Evolutionary conservation across 805 yeast species (phyloP).

Genomic region (Priceomyces melissophilus): DNA sequence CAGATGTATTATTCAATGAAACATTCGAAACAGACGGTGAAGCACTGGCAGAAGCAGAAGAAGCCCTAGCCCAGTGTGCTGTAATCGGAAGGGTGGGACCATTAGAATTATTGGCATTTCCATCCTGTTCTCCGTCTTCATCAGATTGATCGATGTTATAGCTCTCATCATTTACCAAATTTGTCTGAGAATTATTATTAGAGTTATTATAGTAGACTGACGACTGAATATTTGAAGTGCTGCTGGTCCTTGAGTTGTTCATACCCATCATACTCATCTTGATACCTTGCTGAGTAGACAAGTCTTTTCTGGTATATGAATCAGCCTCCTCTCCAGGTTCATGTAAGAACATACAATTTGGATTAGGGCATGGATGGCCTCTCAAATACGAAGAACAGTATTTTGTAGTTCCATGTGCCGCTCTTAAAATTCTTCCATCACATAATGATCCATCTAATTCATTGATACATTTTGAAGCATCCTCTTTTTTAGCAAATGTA

Average conservation of each 20-base stretch:
- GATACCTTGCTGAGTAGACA: constrained; percentile 70
- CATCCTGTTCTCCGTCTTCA: constrained; percentile 13
- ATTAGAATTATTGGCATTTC: constrained; percentile 8
- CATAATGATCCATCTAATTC: constrained; percentile 90
- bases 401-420: constrained; percentile 98
- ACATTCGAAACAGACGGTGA: constrained; percentile 37
- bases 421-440: constrained; percentile 86
- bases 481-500: constrained; percentile 89
- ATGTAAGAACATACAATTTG: constrained; percentile 97
- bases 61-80: constrained; percentile 57
- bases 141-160: constrained; percentile 8
- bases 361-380: constrained; percentile 96
- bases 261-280: constrained; percentile 49
- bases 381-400: constrained; percentile 95
- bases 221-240: constrained; percentile 15
- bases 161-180: constrained; percentile 16
- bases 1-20: constrained; percentile 45
- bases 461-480: constrained; percentile 88
- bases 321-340: constrained; percentile 99
- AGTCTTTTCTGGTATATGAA: constrained; percentile 85
- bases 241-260: constrained; percentile 13
- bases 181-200: constrained; percentile 15
- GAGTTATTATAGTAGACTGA: constrained; percentile 19
- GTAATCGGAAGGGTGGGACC: constrained; percentile 63
- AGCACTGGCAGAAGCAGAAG: constrained; percentile 23